Conservation (phyloP, 106 monocot species). For the Chionographis japonica region DNA sequence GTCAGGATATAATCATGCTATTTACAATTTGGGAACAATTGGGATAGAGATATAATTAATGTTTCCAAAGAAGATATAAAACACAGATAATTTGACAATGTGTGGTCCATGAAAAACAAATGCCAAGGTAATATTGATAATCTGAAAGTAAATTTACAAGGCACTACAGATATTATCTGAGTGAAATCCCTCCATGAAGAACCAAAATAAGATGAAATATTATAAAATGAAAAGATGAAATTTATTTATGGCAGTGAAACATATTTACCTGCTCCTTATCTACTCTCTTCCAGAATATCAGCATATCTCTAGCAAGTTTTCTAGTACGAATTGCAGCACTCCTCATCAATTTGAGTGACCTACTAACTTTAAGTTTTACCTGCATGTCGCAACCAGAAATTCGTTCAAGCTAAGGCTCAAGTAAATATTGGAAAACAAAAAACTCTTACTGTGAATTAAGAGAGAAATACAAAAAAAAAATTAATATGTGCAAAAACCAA, state of each 20-base stretch:
- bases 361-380: constrained; percentile 87
- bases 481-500: neutral
- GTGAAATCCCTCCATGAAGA: too few relatives aligned
- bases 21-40: too few relatives aligned
- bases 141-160: too few relatives aligned
- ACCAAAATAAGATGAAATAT: too few relatives aligned
- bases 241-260: neutral
- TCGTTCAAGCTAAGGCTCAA: neutral
- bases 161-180: too few relatives aligned
- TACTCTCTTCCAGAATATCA: constrained; percentile 86
- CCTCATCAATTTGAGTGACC: constrained; percentile 86
- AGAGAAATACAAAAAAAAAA: neutral
- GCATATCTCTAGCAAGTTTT: constrained; percentile 80
- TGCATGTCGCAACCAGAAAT: constrained; percentile 22
- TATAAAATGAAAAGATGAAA: neutral
- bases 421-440: neutral
- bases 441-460: neutral
- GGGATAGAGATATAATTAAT: too few relatives aligned
- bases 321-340: constrained; percentile 71
- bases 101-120: too few relatives aligned
- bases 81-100: too few relatives aligned
- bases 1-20: too few relatives aligned
- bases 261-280: constrained; percentile 86
- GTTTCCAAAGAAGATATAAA: too few relatives aligned
- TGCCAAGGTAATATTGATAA: too few relatives aligned